These are phyloP conservation scores for Dendryphion nanum DNA, from an alignment of 2,329 filamentous ascomycete genomes.

Conservation along the genomic window DNA sequence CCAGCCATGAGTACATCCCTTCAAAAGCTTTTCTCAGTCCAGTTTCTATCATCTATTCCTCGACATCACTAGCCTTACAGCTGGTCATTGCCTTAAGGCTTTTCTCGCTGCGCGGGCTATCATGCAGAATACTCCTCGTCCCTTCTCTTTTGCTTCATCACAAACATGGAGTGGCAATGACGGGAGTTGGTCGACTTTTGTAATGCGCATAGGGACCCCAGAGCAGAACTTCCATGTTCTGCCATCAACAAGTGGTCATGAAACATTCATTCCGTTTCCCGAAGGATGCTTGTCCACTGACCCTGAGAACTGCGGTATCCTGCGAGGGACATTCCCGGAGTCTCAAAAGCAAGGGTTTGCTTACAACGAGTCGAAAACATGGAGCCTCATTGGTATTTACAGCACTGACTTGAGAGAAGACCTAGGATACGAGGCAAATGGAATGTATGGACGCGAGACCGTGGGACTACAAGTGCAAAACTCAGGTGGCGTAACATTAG, in stretches of 20 bases:
- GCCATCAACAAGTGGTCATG: slow-evolving; percentile 11
- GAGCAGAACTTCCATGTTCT: slow-evolving; percentile 38
- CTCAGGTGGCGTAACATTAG: slow-evolving; percentile 4
- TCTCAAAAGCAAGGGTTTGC: slow-evolving; percentile 4
- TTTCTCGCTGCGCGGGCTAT: too few species aligned
- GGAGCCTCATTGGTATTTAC: slow-evolving; percentile 8
- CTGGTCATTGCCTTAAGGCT: too few species aligned
- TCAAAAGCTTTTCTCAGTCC: too few species aligned
- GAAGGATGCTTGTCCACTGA: slow-evolving; percentile 4
- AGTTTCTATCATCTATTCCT: too few species aligned
- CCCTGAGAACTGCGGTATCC: slow-evolving; percentile 3
- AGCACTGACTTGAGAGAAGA: slow-evolving; percentile 1
- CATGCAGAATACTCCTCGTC: slow-evolving; percentile 3
- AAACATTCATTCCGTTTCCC: slow-evolving; percentile 4
- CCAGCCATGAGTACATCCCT: too few species aligned
- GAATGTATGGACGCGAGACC: slow-evolving; percentile 7
- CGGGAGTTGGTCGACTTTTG: slow-evolving; percentile 43
- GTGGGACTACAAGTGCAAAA: slow-evolving; percentile 5
- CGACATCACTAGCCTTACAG: too few species aligned
- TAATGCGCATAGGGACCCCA: slow-evolving; percentile 35
- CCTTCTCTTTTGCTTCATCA: slow-evolving; percentile 16
- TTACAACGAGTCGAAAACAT: slow-evolving; percentile 8
- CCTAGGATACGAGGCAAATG: slow-evolving; percentile 8
- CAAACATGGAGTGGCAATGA: slow-evolving; percentile 39
- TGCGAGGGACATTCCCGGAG: slow-evolving; percentile 6